Base-by-base conservation (phyloP, 495 filamentous ascomycete genomes). In the Penicillium verhagenii region DNA sequence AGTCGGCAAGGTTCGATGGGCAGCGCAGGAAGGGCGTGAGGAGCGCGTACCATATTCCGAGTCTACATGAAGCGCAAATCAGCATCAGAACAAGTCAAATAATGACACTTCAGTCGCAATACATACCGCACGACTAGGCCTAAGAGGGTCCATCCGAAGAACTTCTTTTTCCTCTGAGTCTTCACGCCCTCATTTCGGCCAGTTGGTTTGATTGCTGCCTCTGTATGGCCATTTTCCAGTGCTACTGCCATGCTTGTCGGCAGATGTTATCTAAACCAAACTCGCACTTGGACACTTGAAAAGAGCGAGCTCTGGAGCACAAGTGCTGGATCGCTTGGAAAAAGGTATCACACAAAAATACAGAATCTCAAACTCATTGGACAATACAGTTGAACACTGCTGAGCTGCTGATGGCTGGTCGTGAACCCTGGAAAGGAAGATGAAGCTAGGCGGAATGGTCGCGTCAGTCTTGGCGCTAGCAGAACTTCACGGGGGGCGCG, bases 11-110 rank as follows among this genome's bases (percentile, higher is more conserved):
- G 13, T 79, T 79, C 19, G 86, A 77, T 10, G 94, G 95, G 69
- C 95, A 99, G 23, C 86, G 84, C 61, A 99, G 83, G 45, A 91
- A 72, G 18, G 91, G 76, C 4, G 89, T 94, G 51, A 90, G 63
- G 46, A 96, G 82, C 1, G 83, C 78, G 65, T 95, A 96, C 94
- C 94, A 99, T 8, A 89, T 84, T 49, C 86, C 66, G 1, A 96
- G 67, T 57, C 93, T 97, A 50, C 38, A 31, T 13, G 20, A 16
- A 11, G 13, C 23, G 45, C 14, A 43, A 2, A 14, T 60, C 42
- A 60, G 24, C 18, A 20, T 43, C 16, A 52, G 25, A 37, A 40
- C 40, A 6, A 14, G n/a, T 13, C 20, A 42, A 19, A 14, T 8
- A n/a, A 31, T 24, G 10, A 18, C 13, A 6, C 47, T 33, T 29